Conservation (phyloP, 108 stramenopile genomes). For the Fistulifera pelliculosa region DNA sequence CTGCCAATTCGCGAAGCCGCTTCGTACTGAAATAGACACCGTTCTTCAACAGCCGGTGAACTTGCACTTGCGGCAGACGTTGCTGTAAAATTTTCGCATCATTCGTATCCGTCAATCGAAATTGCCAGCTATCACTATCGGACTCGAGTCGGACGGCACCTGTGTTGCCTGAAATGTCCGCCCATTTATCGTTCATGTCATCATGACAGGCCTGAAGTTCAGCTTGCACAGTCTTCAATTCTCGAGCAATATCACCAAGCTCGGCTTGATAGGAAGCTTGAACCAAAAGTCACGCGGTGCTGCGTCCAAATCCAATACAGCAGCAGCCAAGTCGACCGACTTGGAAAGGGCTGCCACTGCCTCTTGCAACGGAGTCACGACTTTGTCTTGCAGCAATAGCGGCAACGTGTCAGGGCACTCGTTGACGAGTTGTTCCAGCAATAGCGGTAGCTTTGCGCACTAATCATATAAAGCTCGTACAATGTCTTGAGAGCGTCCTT, state of each 20-base stretch:
- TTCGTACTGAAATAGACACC: conserved; percentile 93
- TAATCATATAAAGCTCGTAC: conserved; percentile 67
- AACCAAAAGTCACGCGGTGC: conserved; percentile 86
- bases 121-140: conserved; percentile 52
- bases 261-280: conserved; percentile 49
- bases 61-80: conserved; percentile 30
- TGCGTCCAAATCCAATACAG: conserved; percentile 67
- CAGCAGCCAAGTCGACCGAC: conserved; percentile 41
- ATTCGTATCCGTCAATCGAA: conserved; percentile 73
- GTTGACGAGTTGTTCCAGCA: conserved; percentile 38
- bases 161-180: conserved; percentile 12
- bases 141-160: conserved; percentile 53
- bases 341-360: conserved; percentile 26
- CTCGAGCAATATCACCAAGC: conserved; percentile 56
- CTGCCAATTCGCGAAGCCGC: conserved; percentile 47
- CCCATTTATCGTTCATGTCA: conserved; percentile 60
- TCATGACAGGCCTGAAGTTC: conserved; percentile 57
- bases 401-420: too few species aligned
- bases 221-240: conserved; percentile 53
- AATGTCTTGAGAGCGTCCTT: conserved; percentile 59
- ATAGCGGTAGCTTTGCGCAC: conserved; percentile 40
- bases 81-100: conserved; percentile 50
- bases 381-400: conserved; percentile 9
- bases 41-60: conserved; percentile 83
- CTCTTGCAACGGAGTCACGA: conserved; percentile 6